Evolutionary conservation across 1,284 basidiomycete genomes (phyloP), one percentile per base, ranked within the genome.

Genomic region (Ustilago shanxiensis): DNA sequence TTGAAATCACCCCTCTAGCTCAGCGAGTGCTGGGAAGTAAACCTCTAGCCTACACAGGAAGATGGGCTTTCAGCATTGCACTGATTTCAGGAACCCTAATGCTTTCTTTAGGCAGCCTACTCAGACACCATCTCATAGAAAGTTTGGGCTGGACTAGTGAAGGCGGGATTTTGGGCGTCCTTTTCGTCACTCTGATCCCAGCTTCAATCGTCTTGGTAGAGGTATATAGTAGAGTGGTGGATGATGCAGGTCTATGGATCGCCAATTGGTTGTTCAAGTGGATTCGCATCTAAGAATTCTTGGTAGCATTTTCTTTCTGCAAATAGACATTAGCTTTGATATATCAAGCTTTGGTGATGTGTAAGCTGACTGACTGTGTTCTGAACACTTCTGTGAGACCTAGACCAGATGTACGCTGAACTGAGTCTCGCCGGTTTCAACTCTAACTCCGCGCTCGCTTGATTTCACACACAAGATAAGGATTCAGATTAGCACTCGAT

Each of bases 51-150:
- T 69, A 75, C 31, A 28, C 74, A 9, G 81, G 69, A 4, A 57
- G 81, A 14, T 66, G 81, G 58, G 60, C 66, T 14, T 81, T 77
- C 57, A 62, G 67, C 49, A 72, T 83, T 49, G 64, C 70, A 35
- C 73, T 83, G 13, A 73, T 74, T 47, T 64, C 66, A 1, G 81
- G 79, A 16, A 73, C 79, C 0, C 39, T 81, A 33, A 78, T 81
- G 69, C 60, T 81, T 4, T 66, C 66, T 22, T 58, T 83, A 8
- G 81, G 81, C 10, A 64, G 70, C 33, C 49, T 70, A 28, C 14
- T 80, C 11, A 45, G 52, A 31, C 64, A 77, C 35, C 55, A 67
- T 41, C 28, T 79, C 7, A 60, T 52, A n/a, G 13, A 44, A 28
- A 37, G 1, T 6, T 37, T 57, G 9, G 68, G 60, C 4, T 75